Conservation (phyloP, 2,329 filamentous ascomycete species). For the Whalleya microplaca region DNA sequence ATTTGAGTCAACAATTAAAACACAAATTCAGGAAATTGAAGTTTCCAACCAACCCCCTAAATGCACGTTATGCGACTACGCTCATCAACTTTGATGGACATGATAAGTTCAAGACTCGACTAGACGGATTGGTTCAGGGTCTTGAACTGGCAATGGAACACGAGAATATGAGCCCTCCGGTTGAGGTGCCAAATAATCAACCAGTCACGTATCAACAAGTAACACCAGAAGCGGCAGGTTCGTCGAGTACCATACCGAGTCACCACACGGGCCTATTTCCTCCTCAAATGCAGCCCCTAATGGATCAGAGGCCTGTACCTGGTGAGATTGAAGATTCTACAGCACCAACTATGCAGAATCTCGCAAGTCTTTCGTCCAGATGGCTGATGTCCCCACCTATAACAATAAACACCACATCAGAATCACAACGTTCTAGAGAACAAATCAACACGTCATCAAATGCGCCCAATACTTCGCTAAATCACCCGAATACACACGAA, state of each 20-base stretch:
- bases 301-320: neutral
- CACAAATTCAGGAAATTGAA: constrained; percentile 26
- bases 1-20: constrained; percentile 23
- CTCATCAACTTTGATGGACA: constrained; percentile 29
- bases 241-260: neutral
- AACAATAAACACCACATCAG: neutral
- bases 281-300: neutral
- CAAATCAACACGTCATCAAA: neutral
- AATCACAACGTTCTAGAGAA: neutral
- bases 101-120: constrained; percentile 20
- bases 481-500: no score
- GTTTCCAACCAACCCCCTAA: constrained; percentile 20
- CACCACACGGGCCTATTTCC: neutral
- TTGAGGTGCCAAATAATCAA: neutral
- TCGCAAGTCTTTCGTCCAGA: neutral
- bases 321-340: neutral
- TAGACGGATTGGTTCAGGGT: constrained; percentile 27
- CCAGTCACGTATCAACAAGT: neutral
- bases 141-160: neutral
- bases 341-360: neutral
- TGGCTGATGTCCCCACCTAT: neutral
- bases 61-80: constrained; percentile 24
- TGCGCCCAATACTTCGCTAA: neutral
- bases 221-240: neutral
- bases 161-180: neutral